Base-by-base conservation (phyloP, 148 eudicot species). In the Chenopodium quinoa region DNA sequence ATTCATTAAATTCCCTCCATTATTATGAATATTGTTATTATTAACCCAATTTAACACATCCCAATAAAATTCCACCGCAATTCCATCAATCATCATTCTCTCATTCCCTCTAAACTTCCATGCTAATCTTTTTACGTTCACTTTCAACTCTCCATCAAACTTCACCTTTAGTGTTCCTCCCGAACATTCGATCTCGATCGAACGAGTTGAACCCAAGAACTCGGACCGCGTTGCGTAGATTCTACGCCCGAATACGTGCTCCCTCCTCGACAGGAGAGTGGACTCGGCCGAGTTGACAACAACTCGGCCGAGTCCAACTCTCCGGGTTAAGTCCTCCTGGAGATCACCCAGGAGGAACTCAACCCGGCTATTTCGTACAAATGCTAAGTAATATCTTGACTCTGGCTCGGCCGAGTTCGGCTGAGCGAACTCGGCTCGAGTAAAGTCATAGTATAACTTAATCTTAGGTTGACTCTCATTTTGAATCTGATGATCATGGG, bases 51-150 rank as follows among this genome's bases (percentile, higher is more conserved):
- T 91, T 66, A 89, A 87, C 31, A 91, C 91, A 69, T 91, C 93
- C 93, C 93, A 91, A 68, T 72, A 91, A 62, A 91, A 91, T 10
- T 88, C 92, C 2, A 91, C 86, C 65, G 78, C 89, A 31, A 89
- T 71, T 4, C 90, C 91, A 54, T 72, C 84, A 1, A 91, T 31
- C n/a, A 76, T 14, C 16, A 91, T 88, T 70, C 84, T 85, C 78
- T 91, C 92, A 64, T 89, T 89, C 31, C 93, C 93, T 69, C 93
- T 84, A 9, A 91, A 91, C 19, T 91, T 91, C 93, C 93, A 91
- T 27, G 89, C 91, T 22, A 91, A 66, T 29, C 89, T 83, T 37
- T 88, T 91, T 60, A 91, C 86, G 5, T 80, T 89, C 5, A 91
- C 76, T 11, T 90, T 84, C 1, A 31, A 48, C 62, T 84, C 88